Percentiles rank a stretch among this genome's conserved stretches.
phyloP scores from a whole-genome alignment of 2,329 filamentous ascomycete genomes.

The Lasiodiplodia citricola region DNA sequence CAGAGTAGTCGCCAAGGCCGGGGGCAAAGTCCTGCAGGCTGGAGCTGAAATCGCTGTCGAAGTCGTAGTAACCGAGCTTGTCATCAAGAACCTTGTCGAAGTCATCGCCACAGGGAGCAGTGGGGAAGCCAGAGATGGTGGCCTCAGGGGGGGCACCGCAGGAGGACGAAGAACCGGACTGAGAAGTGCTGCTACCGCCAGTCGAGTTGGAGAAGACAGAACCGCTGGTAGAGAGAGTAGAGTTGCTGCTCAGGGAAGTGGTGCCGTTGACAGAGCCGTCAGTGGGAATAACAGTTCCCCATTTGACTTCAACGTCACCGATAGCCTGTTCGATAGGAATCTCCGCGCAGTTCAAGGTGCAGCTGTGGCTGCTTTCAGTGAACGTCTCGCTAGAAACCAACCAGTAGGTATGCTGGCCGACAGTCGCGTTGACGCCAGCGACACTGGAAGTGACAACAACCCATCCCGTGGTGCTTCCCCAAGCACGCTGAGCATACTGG shows the following conservation, averaged over 20 bases:
- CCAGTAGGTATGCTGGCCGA: conserved; percentile 7
- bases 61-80: conserved; percentile 14
- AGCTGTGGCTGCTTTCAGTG: background rate
- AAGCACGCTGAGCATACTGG: conserved; percentile 5
- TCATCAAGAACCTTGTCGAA: conserved; percentile 10
- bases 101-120: conserved; percentile 1
- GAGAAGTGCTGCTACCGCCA: background rate
- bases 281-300: background rate
- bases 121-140: conserved; percentile 8
- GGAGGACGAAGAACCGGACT: background rate
- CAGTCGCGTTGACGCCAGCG: background rate
- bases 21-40: background rate
- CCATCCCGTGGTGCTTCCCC: background rate
- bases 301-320: background rate
- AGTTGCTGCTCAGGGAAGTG: background rate
- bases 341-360: background rate
- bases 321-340: background rate
- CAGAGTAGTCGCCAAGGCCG: conserved; percentile 7
- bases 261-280: conserved; percentile 9
- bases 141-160: conserved; percentile 1
- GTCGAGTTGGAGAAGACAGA: conserved; percentile 10
- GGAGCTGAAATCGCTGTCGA: background rate
- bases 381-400: background rate
- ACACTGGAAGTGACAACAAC: conserved; percentile 4
- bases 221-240: background rate